Percentiles rank a stretch among this genome's conserved stretches.
Conservation (phyloP, 2,329 filamentous ascomycete species). For the Aureobasidium subglaciale region DNA sequence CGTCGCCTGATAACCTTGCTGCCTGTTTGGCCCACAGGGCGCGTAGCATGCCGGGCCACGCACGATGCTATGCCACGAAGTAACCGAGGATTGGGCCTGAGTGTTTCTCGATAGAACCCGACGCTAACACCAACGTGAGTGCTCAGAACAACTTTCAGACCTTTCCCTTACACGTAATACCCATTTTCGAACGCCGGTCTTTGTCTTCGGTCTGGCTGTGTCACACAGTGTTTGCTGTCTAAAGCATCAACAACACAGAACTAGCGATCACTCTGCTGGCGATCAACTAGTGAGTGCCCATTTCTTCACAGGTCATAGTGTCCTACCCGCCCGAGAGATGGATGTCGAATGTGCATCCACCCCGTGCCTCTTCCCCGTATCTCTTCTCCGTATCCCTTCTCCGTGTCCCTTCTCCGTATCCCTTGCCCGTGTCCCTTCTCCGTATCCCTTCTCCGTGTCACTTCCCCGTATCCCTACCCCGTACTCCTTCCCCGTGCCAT, state of each 20-base stretch:
- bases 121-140: not conserved
- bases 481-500: no score
- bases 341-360: not conserved
- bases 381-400: no score
- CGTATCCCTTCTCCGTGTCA: no score
- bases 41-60: not conserved
- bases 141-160: not conserved
- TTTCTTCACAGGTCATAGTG: not conserved
- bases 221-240: not conserved
- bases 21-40: not conserved
- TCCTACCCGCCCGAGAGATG: not conserved
- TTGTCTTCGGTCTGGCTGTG: no score
- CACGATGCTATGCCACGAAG: not conserved
- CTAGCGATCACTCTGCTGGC: not conserved
- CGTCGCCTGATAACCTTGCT: not conserved
- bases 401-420: no score
- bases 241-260: not conserved
- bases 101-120: no score
- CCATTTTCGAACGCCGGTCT: not conserved
- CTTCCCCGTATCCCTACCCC: no score
- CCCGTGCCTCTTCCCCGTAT: no score
- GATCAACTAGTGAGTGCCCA: not conserved
- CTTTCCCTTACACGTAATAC: not conserved
- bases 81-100: no score
- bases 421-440: no score